Base-by-base conservation (phyloP, 306 rosid species). In the Quercus berberidifolia region DNA sequence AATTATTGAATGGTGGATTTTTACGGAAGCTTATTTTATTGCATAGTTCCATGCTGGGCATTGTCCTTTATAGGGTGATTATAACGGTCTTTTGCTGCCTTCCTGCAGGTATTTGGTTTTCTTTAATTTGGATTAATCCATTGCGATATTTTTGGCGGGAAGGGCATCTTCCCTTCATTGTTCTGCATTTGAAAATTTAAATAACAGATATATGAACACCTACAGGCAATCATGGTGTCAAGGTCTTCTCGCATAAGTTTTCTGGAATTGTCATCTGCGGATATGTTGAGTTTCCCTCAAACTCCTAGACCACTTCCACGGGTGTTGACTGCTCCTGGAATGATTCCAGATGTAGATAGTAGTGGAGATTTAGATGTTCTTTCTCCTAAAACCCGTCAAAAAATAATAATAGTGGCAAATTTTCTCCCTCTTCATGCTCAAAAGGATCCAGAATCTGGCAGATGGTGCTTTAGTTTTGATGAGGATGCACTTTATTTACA, bases 401-500 rank as follows among this genome's bases (percentile, higher is more conserved):
- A 83, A 86, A 88, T 82, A 63, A 87, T 94, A 33, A 23, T 94
- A 55, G 97, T 92, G 78, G 79, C 98, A 19, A 86, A 86, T 74
- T 88, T 84, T 79, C 93, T 94, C 79, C 98, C 98, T 78, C 69
- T 94, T 31, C 76, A 89, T 83, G 87, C 92, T 23, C 77, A 83
- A 21, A 90, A 79, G 84, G 98, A 92, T 85, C 23, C 76, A 35
- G 59, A 63, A 35, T 82, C 94, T 9, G 92, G 93, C 56, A 81
- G 55, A 69, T 92, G 97, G 97, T 67, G 77, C 81, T 94, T 94
- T 65, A 87, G 91, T 74, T 83, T 86, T 33, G 93, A 91, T 12
- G 94, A 94, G 80, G 98, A 94, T 84, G 65, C 94, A 33, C 81
- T 94, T 78, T 78, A 51, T 3, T 75, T 88, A 76, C 97, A 91